Base-by-base conservation (phyloP, 179 eudicot species). In the Silene noctiflora region DNA sequence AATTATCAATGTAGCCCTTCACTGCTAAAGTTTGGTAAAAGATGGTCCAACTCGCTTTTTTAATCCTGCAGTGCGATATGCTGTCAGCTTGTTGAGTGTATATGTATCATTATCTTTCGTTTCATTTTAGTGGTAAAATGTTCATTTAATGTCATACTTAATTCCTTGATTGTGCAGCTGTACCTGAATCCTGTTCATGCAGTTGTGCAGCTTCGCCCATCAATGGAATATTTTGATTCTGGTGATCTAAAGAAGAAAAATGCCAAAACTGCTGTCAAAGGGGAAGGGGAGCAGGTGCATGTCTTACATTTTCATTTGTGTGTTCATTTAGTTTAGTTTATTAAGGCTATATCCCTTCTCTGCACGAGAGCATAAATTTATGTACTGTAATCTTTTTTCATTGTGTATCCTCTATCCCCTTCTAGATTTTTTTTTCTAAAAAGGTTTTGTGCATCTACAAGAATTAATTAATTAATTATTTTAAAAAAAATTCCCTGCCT, bases 151-250 rank as follows among this genome's bases (percentile, higher is more conserved):
- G 20, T 55, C 19, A 55, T 55, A 55, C n/a, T 55, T 17, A 13
- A 55, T n/a, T 55, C 59, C 20, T 77, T 79, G 75, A 61, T 84
- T 63, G 77, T 91, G 92, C 92, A 93, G 99, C 84, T 96, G 75
- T 90, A 88, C 86, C 82, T 96, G 77, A 90, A 91, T 78, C 99
- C 97, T 78, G 71, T 96, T 79, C 87, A 79, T 75, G 92, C 97
- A 78, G 90, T 81, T 79, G 88, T 88, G 75, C 99, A 96, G 84
- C 91, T 96, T 60, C 91, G 97, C 20, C 97, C 98, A 27, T 90
- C 92, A 53, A 85, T 90, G 92, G 86, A 83, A 6, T 88, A 84
- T 80, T 83, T 89, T 19, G 80, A 81, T 71, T 69, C 82, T 67
- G 77, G 69, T 74, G 87, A 77, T 22, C 74, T 83, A 62, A 87